Conservation (phyloP, 2,329 filamentous ascomycete genomes). For the Chlorencoelia australis region DNA sequence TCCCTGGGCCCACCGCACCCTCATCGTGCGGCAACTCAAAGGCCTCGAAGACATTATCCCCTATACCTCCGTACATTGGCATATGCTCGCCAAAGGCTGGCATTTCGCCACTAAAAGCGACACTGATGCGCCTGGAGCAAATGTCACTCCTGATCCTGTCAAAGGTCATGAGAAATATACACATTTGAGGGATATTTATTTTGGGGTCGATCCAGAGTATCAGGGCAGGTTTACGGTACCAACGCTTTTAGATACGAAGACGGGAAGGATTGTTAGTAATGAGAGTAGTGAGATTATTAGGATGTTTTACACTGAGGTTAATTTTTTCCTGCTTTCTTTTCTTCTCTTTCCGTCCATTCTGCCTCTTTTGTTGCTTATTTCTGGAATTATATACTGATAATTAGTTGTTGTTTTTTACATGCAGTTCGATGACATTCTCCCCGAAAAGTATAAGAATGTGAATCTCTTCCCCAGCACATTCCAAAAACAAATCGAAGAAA, state of each 20-base stretch:
- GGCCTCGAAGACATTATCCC: slow-evolving; percentile 78
- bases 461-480: slow-evolving; percentile 59
- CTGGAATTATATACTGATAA: background rate
- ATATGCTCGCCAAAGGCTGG: slow-evolving; percentile 61
- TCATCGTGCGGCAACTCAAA: slow-evolving; percentile 85
- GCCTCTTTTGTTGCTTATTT: no score
- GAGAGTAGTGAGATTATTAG: slow-evolving; percentile 77
- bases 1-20: slow-evolving; percentile 72
- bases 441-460: slow-evolving; percentile 46
- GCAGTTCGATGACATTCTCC: slow-evolving; percentile 67
- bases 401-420: no score
- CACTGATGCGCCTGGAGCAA: slow-evolving; percentile 43
- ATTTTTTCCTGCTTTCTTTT: slow-evolving; percentile 32
- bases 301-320: slow-evolving; percentile 69
- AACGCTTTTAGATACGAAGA: slow-evolving; percentile 54
- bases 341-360: no score
- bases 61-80: slow-evolving; percentile 36
- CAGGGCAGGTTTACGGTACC: slow-evolving; percentile 61
- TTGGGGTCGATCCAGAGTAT: slow-evolving; percentile 54
- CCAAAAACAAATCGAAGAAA: slow-evolving; percentile 57
- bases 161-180: slow-evolving; percentile 54
- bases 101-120: slow-evolving; percentile 52
- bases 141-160: slow-evolving; percentile 53
- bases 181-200: slow-evolving; percentile 58
- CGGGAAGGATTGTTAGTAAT: slow-evolving; percentile 67